Evolutionary conservation across 495 filamentous ascomycete genomes (phyloP).

Genomic region (Friedmanniomyces simplex): DNA sequence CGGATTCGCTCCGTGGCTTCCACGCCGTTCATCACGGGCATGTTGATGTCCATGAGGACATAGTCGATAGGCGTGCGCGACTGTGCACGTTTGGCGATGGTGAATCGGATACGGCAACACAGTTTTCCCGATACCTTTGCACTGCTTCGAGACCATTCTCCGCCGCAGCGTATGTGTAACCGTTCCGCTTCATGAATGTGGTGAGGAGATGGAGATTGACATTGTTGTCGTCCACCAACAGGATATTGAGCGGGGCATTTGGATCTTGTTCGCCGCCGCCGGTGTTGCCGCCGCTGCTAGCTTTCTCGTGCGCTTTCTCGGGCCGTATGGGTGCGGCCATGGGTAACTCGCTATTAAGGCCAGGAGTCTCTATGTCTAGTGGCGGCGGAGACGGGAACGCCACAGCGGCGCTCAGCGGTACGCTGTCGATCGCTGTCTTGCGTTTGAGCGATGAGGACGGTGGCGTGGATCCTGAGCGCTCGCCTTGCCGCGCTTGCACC

Average conservation of each 20-base stretch:
- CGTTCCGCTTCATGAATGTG: background rate
- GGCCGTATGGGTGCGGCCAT: no score
- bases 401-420: background rate
- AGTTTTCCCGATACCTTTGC: conserved; percentile 6
- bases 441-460: background rate
- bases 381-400: conserved; percentile 1
- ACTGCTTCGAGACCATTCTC: conserved; percentile 25
- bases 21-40: conserved; percentile 7
- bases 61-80: background rate
- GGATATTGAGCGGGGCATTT: background rate
- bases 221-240: background rate
- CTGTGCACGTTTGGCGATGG: background rate
- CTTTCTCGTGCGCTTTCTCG: no score
- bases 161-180: conserved; percentile 4
- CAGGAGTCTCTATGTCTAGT: no score
- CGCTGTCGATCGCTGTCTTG: background rate
- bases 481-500: background rate
- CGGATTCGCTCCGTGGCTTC: conserved; percentile 7
- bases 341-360: no score
- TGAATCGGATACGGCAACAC: background rate
- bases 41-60: conserved; percentile 7
- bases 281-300: no score
- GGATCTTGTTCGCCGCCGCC: no score
- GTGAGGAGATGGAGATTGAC: conserved; percentile 12
- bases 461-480: background rate